Percentiles rank a stretch among this genome's conserved stretches.
phyloP scores from a whole-genome alignment of 768 basidiomycete species.

The Lanmaoa pseudosensibilis region DNA sequence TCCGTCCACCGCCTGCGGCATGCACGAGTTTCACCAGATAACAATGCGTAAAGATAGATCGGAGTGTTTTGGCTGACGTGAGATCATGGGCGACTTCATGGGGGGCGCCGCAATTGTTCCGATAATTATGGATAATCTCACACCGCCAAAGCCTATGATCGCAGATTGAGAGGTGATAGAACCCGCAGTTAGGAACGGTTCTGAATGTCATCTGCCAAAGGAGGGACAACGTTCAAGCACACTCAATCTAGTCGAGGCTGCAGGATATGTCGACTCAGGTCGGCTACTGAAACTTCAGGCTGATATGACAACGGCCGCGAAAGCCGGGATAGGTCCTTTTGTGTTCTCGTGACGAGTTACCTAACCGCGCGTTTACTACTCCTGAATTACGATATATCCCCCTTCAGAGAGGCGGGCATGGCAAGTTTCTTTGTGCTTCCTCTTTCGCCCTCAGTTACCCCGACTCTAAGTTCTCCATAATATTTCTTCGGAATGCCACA shows the following conservation, averaged over 20 bases:
- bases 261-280: not conserved
- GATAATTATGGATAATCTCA: not conserved
- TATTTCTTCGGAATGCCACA: constrained; percentile 44
- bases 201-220: not conserved
- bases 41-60: not conserved
- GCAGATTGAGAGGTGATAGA: constrained; percentile 18
- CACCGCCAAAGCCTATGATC: constrained; percentile 4
- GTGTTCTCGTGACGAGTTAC: constrained; percentile 2
- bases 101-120: not conserved
- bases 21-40: not conserved
- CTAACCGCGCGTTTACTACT: constrained; percentile 11
- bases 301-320: not conserved
- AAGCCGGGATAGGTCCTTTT: not conserved
- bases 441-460: not conserved
- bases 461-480: not conserved
- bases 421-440: not conserved
- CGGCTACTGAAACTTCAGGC: not conserved
- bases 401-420: constrained; percentile 1
- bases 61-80: not conserved
- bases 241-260: not conserved
- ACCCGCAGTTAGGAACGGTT: not conserved
- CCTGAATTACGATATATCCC: constrained; percentile 7
- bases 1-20: not conserved
- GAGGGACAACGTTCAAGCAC: not conserved
- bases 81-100: too few species aligned